Evolutionary conservation across 176 grass and related monocot species (phyloP), one percentile per base, ranked within the genome.

Genomic region (Oryza brachyantha): DNA sequence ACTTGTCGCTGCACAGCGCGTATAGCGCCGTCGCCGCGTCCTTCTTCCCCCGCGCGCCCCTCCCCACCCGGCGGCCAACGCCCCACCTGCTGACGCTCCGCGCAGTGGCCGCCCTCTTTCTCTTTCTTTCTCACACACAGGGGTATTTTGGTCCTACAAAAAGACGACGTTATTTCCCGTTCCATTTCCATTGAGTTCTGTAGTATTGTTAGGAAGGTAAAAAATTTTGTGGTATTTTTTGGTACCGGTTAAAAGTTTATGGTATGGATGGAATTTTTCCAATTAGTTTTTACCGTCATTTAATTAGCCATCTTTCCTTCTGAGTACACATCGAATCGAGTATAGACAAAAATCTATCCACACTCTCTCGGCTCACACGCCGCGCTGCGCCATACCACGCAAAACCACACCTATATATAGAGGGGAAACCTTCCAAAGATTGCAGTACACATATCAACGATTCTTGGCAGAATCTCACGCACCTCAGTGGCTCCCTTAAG

Each of bases 11-110:
- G 71, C 83, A 90, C 8, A 91, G 81, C 19, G 76, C 27, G 81
- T 67, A 91, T 68, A 91, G 72, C 4, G 85, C 81, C 9, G 85
- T 85, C 17, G 89, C 76, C 8, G 89, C 85, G 77, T 91, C 89
- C 65, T 91, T 91, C 77, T 88, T 87, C 1, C 81, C 89, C 17
- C 89, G 70, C 7, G 38, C 22, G 0, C 68, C 66, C n/a, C n/a
- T n/a, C n/a, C n/a, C n/a, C n/a, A n/a, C n/a, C n/a, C n/a, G n/a
- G n/a, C n/a, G n/a, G n/a, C n/a, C n/a, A n/a, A n/a, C n/a, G n/a
- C n/a, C n/a, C n/a, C n/a, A n/a, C n/a, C n/a, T n/a, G n/a, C n/a
- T n/a, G n/a, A n/a, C n/a, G n/a, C n/a, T n/a, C n/a, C n/a, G n/a
- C n/a, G n/a, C n/a, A n/a, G n/a, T n/a, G n/a, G n/a, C n/a, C n/a